Conservation (phyloP, 2,329 filamentous ascomycete species). For the Xylariaceae sp. region DNA sequence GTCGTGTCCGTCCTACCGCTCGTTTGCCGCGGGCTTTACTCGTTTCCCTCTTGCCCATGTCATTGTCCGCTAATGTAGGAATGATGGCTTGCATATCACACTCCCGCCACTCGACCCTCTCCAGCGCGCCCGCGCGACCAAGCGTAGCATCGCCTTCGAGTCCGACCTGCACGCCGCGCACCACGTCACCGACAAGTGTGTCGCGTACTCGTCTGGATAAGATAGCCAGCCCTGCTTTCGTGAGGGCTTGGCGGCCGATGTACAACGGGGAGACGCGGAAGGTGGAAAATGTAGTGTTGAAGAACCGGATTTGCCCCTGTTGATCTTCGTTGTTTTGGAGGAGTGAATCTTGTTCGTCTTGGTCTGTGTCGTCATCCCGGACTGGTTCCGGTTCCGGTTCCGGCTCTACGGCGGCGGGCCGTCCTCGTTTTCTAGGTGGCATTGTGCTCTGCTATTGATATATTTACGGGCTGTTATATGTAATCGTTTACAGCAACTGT, state of each 20-base stretch:
- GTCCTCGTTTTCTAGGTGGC: slow-evolving; percentile 36
- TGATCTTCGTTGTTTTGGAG: neutral
- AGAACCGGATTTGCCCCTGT: slow-evolving; percentile 49
- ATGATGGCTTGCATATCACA: slow-evolving; percentile 44
- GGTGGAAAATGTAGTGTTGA: slow-evolving; percentile 65
- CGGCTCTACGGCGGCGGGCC: slow-evolving; percentile 20
- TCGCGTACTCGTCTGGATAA: slow-evolving; percentile 60
- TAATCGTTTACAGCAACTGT: too few species aligned
- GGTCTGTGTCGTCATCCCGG: slow-evolving; percentile 1
- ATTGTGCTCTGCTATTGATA: slow-evolving; percentile 18
- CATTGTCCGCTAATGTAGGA: slow-evolving; percentile 29
- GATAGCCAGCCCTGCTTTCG: slow-evolving; percentile 46
- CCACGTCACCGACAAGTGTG: slow-evolving; percentile 62
- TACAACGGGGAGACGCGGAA: slow-evolving; percentile 63
- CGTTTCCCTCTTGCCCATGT: slow-evolving; percentile 15
- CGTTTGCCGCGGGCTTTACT: neutral
- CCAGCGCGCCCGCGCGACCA: slow-evolving; percentile 52
- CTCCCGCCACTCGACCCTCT: slow-evolving; percentile 57
- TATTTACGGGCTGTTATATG: neutral
- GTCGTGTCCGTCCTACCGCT: neutral
- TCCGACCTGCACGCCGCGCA: slow-evolving; percentile 63
- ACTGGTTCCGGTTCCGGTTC: slow-evolving; percentile 9
- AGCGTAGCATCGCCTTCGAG: slow-evolving; percentile 47
- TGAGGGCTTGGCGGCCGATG: slow-evolving; percentile 51
- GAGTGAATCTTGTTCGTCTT: slow-evolving; percentile 9